A percentile compares a stretch with the other conserved stretches of the same genome.
These are phyloP conservation scores for Lentinula edodes DNA, from an alignment of 768 basidiomycete species.

Conservation along the genomic window DNA sequence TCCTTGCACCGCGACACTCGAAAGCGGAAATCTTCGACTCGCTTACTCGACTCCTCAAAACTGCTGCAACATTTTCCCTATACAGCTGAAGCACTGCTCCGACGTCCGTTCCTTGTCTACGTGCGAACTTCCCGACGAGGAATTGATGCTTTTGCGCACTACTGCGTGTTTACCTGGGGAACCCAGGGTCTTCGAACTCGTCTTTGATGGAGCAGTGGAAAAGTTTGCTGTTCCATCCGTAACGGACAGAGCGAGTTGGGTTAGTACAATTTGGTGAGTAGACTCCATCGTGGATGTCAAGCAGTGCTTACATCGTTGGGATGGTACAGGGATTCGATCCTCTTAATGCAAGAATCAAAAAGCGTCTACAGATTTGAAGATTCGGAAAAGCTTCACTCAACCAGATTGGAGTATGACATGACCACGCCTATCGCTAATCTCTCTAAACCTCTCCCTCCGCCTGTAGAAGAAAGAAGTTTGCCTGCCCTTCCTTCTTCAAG, in stretches of 20 bases:
- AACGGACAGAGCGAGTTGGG: conserved; percentile 65
- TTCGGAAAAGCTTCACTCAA: not conserved
- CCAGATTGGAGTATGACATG: not conserved
- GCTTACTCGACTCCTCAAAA: conserved; percentile 38
- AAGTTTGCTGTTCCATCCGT: conserved; percentile 59
- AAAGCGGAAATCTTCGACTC: conserved; percentile 34
- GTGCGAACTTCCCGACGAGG: conserved; percentile 36
- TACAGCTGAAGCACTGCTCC: conserved; percentile 47
- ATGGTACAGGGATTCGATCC: conserved; percentile 49
- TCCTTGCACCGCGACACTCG: conserved; percentile 33
- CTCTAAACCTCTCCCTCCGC: conserved; percentile 2
- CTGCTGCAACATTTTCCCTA: conserved; percentile 29
- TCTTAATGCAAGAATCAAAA: conserved; percentile 24
- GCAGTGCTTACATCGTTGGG: not conserved
- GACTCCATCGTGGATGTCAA: not conserved
- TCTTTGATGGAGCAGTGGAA: conserved; percentile 47
- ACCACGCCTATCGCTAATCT: not conserved
- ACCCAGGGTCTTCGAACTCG: conserved; percentile 58
- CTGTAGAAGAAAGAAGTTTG: conserved; percentile 2
- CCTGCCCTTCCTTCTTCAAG: conserved; percentile 6
- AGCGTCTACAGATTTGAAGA: not conserved
- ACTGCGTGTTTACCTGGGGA: conserved; percentile 27
- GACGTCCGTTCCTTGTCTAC: conserved; percentile 57
- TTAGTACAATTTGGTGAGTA: conserved; percentile 67
- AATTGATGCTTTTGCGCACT: conserved; percentile 35